phyloP scores from a whole-genome alignment of 2,329 filamentous ascomycete genomes.

The Pseudocercospora fijiensis region DNA sequence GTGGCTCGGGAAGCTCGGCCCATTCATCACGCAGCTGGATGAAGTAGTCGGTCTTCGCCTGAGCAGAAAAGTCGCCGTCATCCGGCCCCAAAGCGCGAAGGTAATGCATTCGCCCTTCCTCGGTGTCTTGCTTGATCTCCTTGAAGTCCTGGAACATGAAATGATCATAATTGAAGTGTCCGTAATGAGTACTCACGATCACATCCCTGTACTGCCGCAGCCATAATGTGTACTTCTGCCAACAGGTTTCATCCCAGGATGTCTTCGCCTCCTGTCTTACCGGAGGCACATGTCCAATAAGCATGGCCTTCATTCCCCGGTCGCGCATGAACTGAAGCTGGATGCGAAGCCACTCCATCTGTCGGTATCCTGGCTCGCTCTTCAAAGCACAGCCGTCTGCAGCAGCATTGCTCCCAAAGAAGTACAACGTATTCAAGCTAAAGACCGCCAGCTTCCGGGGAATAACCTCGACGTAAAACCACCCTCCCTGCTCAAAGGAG shows the following conservation, averaged over 20 bases:
- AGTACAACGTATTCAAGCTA: constrained; percentile 87
- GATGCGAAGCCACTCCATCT: constrained; percentile 92
- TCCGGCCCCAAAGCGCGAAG: constrained; percentile 20
- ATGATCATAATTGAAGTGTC: constrained; percentile 98
- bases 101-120: constrained; percentile 43
- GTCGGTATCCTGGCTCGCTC: constrained; percentile 84
- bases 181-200: constrained; percentile 74
- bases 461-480: constrained; percentile 92
- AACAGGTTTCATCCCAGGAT: constrained; percentile 94
- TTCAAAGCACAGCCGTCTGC: constrained; percentile 82
- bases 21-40: constrained; percentile 74
- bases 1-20: constrained; percentile 67
- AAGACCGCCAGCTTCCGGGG: constrained; percentile 82
- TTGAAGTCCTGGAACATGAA: constrained; percentile 88
- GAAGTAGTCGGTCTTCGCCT: constrained; percentile 77
- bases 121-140: constrained; percentile 64
- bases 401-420: constrained; percentile 89
- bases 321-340: constrained; percentile 81
- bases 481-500: constrained; percentile 86
- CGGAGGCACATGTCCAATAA: constrained; percentile 92
- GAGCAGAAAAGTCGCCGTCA: constrained; percentile 59
- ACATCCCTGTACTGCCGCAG: constrained; percentile 87
- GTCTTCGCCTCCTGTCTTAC: constrained; percentile 81
- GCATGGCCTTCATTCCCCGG: constrained; percentile 86
- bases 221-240: constrained; percentile 96